Evolutionary conservation across 306 rosid species (phyloP).

Genomic region (Inga leiocalycina): DNA sequence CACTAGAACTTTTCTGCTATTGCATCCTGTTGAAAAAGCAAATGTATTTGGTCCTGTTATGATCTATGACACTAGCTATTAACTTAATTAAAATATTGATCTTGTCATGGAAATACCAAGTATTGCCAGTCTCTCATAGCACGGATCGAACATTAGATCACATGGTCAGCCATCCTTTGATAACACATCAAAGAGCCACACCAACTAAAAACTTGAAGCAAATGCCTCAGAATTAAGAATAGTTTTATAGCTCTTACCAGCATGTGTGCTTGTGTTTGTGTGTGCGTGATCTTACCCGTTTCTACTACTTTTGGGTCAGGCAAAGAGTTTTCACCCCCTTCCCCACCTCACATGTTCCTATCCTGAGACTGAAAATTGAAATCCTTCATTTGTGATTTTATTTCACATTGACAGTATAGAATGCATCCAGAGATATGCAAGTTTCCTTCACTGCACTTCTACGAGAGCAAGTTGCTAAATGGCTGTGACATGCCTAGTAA

Average conservation of each 20-base stretch:
- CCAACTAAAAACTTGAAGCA: neutral
- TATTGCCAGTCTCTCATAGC: neutral
- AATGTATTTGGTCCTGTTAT: too few relatives aligned
- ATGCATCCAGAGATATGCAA: slow-evolving; percentile 96
- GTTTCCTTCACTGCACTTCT: slow-evolving; percentile 92
- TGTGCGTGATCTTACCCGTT: neutral
- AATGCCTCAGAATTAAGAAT: neutral
- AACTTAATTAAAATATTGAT: too few relatives aligned
- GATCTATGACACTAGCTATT: too few relatives aligned
- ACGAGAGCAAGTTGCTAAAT: slow-evolving; percentile 80
- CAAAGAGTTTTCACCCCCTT: neutral
- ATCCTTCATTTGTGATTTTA: slow-evolving; percentile 32
- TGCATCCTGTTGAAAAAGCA: too few relatives aligned
- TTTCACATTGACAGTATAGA: slow-evolving; percentile 75
- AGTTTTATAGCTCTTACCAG: neutral
- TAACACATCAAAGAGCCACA: neutral
- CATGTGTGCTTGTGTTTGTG: neutral
- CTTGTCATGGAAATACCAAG: too few relatives aligned
- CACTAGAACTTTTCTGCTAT: too few relatives aligned
- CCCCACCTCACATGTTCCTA: slow-evolving; percentile 10
- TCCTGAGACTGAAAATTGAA: slow-evolving; percentile 29
- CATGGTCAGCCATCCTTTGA: neutral
- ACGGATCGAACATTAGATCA: neutral
- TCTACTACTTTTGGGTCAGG: slow-evolving; percentile 23
- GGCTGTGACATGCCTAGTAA: slow-evolving; percentile 74